A percentile compares a stretch with the other conserved stretches of the same genome.
phyloP scores from a whole-genome alignment of 2,329 filamentous ascomycete species.

The Talaromyces sp. region DNA sequence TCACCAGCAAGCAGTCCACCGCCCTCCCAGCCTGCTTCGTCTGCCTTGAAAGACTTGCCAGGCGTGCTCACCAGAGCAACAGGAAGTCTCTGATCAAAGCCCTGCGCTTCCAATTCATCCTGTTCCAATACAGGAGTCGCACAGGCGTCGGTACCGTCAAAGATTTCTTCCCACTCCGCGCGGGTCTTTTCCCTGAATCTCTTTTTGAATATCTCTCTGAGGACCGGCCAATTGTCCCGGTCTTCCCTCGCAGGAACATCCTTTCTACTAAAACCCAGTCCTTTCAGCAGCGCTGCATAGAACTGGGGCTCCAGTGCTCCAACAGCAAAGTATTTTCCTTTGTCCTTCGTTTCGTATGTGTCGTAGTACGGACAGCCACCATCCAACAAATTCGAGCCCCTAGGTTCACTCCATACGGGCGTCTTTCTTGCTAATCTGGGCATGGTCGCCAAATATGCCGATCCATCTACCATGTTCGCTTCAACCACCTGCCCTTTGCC shows the following conservation, averaged over 20 bases:
- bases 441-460: slow-evolving; percentile 73
- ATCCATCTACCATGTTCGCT: slow-evolving; percentile 95
- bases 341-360: slow-evolving; percentile 79
- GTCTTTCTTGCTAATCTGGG: slow-evolving; percentile 65
- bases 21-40: slow-evolving; percentile 67
- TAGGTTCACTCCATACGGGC: slow-evolving; percentile 58
- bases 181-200: slow-evolving; percentile 69
- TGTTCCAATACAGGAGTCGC: slow-evolving; percentile 83
- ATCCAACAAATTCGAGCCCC: slow-evolving; percentile 78
- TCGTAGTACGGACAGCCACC: slow-evolving; percentile 85
- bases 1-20: slow-evolving; percentile 61
- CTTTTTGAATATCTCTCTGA: slow-evolving; percentile 59
- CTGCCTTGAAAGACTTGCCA: slow-evolving; percentile 54
- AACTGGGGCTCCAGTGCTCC: slow-evolving; percentile 88
- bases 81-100: slow-evolving; percentile 47
- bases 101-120: slow-evolving; percentile 62
- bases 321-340: slow-evolving; percentile 73
- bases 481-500: slow-evolving; percentile 85
- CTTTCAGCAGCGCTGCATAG: slow-evolving; percentile 64
- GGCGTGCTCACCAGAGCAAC: slow-evolving; percentile 64
- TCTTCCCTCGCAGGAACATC: slow-evolving; percentile 55
- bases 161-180: slow-evolving; percentile 76
- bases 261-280: slow-evolving; percentile 57
- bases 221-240: slow-evolving; percentile 62
- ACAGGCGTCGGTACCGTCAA: slow-evolving; percentile 89